phyloP scores from a whole-genome alignment of 306 rosid genomes.

The Medicago arabica region DNA sequence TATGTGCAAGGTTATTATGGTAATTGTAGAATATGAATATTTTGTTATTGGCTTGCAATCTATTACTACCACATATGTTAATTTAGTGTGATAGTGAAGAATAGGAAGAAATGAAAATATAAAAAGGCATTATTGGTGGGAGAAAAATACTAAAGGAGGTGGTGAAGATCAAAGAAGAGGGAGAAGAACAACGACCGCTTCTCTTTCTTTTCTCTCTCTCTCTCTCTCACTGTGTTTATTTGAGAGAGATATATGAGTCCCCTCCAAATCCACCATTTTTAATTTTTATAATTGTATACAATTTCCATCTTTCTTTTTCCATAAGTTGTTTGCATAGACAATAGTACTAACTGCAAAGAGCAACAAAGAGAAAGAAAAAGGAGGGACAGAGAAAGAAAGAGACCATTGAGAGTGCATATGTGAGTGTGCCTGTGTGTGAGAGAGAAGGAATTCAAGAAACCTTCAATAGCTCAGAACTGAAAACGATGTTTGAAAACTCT shows the following conservation, averaged over 20 bases:
- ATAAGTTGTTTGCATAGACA: constrained; percentile 68
- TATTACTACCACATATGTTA: constrained; percentile 10
- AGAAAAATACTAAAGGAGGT: constrained; percentile 49
- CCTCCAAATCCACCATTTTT: constrained; percentile 53
- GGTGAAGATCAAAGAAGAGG: constrained; percentile 46
- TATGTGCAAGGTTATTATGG: constrained; percentile 36
- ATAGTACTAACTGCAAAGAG: constrained; percentile 59
- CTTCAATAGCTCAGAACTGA: constrained; percentile 74
- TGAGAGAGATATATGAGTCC: constrained; percentile 71
- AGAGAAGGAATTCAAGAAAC: constrained; percentile 58
- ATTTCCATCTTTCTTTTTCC: constrained; percentile 67
- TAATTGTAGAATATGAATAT: constrained; percentile 36
- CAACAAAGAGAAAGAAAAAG: constrained; percentile 53
- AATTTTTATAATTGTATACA: constrained; percentile 42
- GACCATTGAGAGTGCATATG: constrained; percentile 34
- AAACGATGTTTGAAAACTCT: constrained; percentile 83
- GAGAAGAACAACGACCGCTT: constrained; percentile 65
- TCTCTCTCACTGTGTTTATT: constrained; percentile 48
- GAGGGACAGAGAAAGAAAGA: constrained; percentile 10
- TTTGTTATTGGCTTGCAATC: constrained; percentile 14
- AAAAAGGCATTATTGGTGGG: constrained; percentile 57
- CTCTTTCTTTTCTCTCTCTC: constrained; percentile 41
- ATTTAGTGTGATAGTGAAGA: constrained; percentile 40
- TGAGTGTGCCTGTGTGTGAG: constrained; percentile 41
- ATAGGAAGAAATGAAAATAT: constrained; percentile 25